Evolutionary conservation across 106 monocot species (phyloP).

Genomic region (Dendrobium nobile): DNA sequence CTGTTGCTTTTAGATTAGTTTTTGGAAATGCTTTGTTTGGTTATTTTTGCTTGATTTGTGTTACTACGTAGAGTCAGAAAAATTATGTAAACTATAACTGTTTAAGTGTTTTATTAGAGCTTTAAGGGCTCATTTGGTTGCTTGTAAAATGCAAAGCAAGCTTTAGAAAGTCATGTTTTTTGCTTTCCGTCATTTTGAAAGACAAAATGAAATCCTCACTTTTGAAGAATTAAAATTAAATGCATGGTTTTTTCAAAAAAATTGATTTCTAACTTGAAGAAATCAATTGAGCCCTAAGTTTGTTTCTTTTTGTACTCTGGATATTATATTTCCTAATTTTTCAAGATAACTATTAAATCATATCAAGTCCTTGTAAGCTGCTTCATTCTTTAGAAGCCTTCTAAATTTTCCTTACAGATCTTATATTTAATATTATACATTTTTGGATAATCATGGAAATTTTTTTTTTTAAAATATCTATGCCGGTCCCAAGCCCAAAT

Average conservation of each 20-base stretch:
- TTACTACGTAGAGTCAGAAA: not conserved
- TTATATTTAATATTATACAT: no score
- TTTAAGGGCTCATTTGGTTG: not conserved
- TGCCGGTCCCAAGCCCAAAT: no score
- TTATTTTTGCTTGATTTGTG: not conserved
- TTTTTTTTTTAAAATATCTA: no score
- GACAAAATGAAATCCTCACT: not conserved
- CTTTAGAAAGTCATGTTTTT: not conserved
- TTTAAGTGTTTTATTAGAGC: not conserved
- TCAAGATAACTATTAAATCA: no score
- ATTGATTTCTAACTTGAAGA: not conserved
- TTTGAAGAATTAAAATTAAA: not conserved
- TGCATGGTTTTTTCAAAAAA: not conserved
- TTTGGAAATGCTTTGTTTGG: not conserved
- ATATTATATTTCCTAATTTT: no score
- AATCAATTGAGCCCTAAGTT: no score
- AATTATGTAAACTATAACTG: not conserved
- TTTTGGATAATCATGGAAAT: no score
- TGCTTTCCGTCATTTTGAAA: not conserved
- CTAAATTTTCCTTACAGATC: no score
- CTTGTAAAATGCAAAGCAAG: not conserved
- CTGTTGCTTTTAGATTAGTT: not conserved
- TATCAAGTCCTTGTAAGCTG: no score
- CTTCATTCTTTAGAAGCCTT: no score
- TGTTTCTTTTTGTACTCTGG: no score